phyloP scores from a whole-genome alignment of 2,329 filamentous ascomycete species.

The Xylaria sp. region DNA sequence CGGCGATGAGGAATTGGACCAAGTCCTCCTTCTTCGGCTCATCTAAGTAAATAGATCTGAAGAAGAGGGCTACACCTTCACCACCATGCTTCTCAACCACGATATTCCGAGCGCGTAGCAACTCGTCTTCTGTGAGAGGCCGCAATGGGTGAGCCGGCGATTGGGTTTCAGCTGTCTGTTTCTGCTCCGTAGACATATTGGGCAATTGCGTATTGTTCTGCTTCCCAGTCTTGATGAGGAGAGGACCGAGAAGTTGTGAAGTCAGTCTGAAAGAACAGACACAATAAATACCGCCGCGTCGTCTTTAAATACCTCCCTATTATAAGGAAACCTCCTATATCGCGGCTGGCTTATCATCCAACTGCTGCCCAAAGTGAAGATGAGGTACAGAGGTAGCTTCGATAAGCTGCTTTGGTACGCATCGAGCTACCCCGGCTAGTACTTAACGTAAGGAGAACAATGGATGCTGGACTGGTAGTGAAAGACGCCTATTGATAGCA shows the following conservation, averaged over 20 bases:
- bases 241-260: not conserved
- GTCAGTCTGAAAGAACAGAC: not conserved
- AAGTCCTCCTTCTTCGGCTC: slow-evolving; percentile 48
- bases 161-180: slow-evolving; percentile 11
- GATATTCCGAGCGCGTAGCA: slow-evolving; percentile 44
- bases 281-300: slow-evolving; percentile 5
- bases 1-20: slow-evolving; percentile 44
- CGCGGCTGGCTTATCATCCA: slow-evolving; percentile 27
- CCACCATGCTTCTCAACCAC: slow-evolving; percentile 43
- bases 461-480: not conserved
- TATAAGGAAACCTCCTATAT: slow-evolving; percentile 17
- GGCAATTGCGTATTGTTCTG: slow-evolving; percentile 2
- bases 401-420: slow-evolving; percentile 23
- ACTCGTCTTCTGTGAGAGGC: slow-evolving; percentile 46
- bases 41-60: slow-evolving; percentile 46
- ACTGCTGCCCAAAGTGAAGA: slow-evolving; percentile 6
- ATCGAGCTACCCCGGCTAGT: slow-evolving; percentile 15
- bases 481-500: slow-evolving; percentile 20
- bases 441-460: slow-evolving; percentile 6
- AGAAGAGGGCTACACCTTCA: slow-evolving; percentile 43
- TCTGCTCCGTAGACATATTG: slow-evolving; percentile 26
- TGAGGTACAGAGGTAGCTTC: slow-evolving; percentile 19
- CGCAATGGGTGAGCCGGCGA: slow-evolving; percentile 45
- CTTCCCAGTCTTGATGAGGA: not conserved
- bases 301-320: slow-evolving; percentile 28